Percentiles rank a stretch among this genome's conserved stretches.
phyloP scores from a whole-genome alignment of 768 basidiomycete species.

The Suillus brevipes region DNA sequence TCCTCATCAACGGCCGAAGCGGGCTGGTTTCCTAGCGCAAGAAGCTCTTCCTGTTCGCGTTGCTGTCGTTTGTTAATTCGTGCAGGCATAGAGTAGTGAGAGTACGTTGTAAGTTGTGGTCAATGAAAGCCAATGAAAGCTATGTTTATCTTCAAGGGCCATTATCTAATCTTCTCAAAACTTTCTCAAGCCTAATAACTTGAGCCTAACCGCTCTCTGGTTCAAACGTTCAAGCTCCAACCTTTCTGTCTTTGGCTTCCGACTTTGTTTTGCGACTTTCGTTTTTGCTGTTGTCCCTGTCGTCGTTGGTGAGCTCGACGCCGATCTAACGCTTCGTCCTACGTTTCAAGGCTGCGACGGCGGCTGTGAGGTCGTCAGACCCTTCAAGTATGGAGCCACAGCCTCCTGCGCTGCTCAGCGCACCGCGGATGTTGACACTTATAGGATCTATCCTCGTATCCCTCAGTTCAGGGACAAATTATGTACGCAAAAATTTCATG shows the following conservation, averaged over 20 bases:
- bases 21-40: slow-evolving; percentile 43
- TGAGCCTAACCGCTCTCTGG: no score
- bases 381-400: slow-evolving; percentile 14
- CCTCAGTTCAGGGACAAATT: slow-evolving; percentile 70
- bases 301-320: no score
- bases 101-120: background rate
- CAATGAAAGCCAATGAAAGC: no score
- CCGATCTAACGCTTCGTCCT: background rate
- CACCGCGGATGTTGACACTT: slow-evolving; percentile 48
- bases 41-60: slow-evolving; percentile 79
- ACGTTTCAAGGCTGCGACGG: background rate
- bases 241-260: background rate
- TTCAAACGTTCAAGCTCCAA: background rate
- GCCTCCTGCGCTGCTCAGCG: slow-evolving; percentile 35
- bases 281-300: background rate
- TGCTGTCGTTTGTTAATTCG: slow-evolving; percentile 85
- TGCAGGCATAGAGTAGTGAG: slow-evolving; percentile 52
- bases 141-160: no score
- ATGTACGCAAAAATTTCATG: slow-evolving; percentile 47
- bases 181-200: no score
- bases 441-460: slow-evolving; percentile 59
- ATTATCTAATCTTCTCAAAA: no score
- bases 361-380: slow-evolving; percentile 8
- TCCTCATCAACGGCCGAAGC: slow-evolving; percentile 17
- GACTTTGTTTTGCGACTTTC: background rate